These are phyloP conservation scores for Hymenoscyphus repandus DNA, from an alignment of 2,329 filamentous ascomycete genomes.

Conservation along the genomic window DNA sequence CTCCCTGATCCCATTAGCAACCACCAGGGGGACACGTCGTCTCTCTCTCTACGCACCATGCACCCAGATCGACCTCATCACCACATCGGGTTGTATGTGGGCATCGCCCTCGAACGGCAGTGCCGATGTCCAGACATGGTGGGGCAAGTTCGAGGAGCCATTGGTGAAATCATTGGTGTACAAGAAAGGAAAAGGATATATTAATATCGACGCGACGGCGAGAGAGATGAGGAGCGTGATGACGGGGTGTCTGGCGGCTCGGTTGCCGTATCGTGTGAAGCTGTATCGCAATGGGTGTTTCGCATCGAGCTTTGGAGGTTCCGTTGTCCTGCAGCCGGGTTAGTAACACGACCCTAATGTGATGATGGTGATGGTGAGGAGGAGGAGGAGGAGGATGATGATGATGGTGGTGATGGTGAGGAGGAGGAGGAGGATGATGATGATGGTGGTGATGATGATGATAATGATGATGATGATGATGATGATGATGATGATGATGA, in stretches of 20 bases:
- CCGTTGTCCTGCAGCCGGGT: conserved; percentile 55
- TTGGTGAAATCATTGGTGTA: conserved; percentile 67
- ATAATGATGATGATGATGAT: no score
- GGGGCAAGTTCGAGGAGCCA: conserved; percentile 65
- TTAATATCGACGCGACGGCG: conserved; percentile 61
- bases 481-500: no score
- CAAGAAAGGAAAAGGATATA: conserved; percentile 72
- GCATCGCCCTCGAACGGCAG: conserved; percentile 52
- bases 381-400: no score
- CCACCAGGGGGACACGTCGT: no score
- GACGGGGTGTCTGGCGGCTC: conserved; percentile 68
- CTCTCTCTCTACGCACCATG: conserved; percentile 44
- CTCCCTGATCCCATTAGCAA: conserved; percentile 34
- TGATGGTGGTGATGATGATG: no score
- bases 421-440: no score
- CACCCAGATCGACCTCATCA: conserved; percentile 77
- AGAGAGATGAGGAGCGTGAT: conserved; percentile 71
- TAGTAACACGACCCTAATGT: conserved; percentile 8
- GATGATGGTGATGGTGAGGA: no score
- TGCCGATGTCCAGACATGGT: conserved; percentile 77
- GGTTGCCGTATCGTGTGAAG: conserved; percentile 65
- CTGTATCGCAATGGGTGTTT: conserved; percentile 59
- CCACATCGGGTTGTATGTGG: conserved; percentile 58
- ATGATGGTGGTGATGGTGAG: no score
- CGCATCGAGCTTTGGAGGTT: conserved; percentile 60